Evolutionary conservation across 1,284 basidiomycete genomes (phyloP).

Genomic region (Taiwanofungus camphoratus): DNA sequence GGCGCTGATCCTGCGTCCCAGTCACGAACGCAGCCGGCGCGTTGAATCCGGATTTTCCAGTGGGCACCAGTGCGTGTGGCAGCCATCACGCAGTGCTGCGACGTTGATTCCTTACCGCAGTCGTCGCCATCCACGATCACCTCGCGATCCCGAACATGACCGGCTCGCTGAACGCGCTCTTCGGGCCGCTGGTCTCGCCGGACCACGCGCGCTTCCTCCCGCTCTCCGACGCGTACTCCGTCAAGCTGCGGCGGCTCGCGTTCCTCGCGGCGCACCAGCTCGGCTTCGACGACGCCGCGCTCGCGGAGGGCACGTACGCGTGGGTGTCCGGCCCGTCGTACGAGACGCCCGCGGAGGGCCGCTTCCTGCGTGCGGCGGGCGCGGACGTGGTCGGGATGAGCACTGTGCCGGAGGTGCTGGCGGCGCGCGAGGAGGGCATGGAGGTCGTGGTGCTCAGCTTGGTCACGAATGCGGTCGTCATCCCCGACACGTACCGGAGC

Average conservation of each 20-base stretch:
- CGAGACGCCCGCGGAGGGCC: slow-evolving; percentile 79
- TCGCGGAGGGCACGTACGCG: slow-evolving; percentile 77
- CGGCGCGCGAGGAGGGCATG: slow-evolving; percentile 69
- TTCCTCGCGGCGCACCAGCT: slow-evolving; percentile 67
- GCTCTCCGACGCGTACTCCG: slow-evolving; percentile 74
- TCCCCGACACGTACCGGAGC: slow-evolving; percentile 62
- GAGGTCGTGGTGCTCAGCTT: slow-evolving; percentile 73
- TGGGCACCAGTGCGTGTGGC: slow-evolving; percentile 79
- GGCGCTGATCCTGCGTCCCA: slow-evolving; percentile 23
- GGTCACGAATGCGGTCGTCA: slow-evolving; percentile 79
- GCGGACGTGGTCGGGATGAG: slow-evolving; percentile 88
- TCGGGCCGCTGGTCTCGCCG: slow-evolving; percentile 57
- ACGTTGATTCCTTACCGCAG: slow-evolving; percentile 29
- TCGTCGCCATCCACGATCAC: slow-evolving; percentile 80
- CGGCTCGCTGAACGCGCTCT: slow-evolving; percentile 67
- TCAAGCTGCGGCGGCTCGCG: slow-evolving; percentile 56
- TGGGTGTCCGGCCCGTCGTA: slow-evolving; percentile 86
- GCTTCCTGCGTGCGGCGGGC: slow-evolving; percentile 63
- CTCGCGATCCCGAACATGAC: slow-evolving; percentile 74
- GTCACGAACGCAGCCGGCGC: slow-evolving; percentile 85
- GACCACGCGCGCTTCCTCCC: slow-evolving; percentile 69
- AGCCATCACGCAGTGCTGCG: neutral
- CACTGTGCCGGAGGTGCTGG: slow-evolving; percentile 86
- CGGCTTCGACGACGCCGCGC: slow-evolving; percentile 34
- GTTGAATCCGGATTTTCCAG: slow-evolving; percentile 61